phyloP scores from a whole-genome alignment of 345 rosid genomes.

The Salix arbutifolia region DNA sequence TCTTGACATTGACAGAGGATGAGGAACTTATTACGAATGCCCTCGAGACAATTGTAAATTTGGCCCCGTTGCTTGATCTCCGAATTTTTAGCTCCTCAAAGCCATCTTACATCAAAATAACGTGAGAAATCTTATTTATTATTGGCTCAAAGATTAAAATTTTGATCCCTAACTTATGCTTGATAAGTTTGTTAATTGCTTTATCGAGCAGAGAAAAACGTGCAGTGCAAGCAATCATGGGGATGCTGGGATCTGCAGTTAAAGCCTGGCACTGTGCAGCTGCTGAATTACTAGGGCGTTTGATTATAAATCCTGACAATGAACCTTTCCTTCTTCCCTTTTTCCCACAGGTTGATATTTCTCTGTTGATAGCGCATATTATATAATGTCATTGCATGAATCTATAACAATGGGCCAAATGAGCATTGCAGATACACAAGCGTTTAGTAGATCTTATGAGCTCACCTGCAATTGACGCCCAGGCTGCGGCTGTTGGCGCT shows the following conservation, averaged over 20 bases:
- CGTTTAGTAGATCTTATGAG: conserved; percentile 86
- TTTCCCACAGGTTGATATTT: conserved; percentile 60
- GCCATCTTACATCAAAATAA: conserved; percentile 72
- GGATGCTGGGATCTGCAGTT: conserved; percentile 66
- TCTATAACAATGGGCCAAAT: conserved; percentile 3
- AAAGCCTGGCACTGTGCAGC: conserved; percentile 98
- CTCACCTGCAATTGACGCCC: conserved; percentile 72
- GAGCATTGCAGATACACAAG: conserved; percentile 68
- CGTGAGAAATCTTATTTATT: conserved; percentile 46
- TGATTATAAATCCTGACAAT: conserved; percentile 94
- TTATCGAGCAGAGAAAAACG: conserved; percentile 68
- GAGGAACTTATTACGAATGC: conserved; percentile 94
- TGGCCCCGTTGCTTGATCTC: conserved; percentile 91
- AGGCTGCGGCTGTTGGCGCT: conserved; percentile 96
- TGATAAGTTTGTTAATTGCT: conserved; percentile 16
- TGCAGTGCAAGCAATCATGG: conserved; percentile 87
- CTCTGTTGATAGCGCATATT: background rate
- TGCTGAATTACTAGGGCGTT: conserved; percentile 84
- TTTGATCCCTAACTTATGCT: conserved; percentile 11
- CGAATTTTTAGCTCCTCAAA: conserved; percentile 84
- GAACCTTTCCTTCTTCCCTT: conserved; percentile 90
- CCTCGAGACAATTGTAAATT: conserved; percentile 85
- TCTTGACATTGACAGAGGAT: conserved; percentile 59
- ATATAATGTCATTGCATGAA: background rate
- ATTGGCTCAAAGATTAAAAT: background rate